A percentile compares a stretch with the other conserved stretches of the same genome.
Evolutionary conservation across 2,329 filamentous ascomycete species (phyloP).

Genomic region (Cadophora sp.): DNA sequence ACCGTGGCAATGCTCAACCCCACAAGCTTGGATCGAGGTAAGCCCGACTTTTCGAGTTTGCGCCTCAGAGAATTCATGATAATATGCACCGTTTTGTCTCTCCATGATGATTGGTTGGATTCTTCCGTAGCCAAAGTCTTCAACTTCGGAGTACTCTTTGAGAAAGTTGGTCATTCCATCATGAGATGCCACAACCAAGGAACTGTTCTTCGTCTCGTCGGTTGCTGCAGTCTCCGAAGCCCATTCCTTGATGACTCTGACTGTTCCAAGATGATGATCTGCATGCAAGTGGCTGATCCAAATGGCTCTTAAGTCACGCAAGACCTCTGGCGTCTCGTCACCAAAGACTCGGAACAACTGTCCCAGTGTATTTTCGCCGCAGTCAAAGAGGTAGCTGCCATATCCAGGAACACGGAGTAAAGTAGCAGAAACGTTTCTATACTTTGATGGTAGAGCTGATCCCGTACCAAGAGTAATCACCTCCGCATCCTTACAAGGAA

Average conservation of each 20-base stretch:
- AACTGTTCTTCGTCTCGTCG: constrained; percentile 46
- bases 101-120: constrained; percentile 37
- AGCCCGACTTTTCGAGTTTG: constrained; percentile 64
- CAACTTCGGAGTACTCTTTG: constrained; percentile 77
- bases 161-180: constrained; percentile 77
- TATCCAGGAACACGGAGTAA: constrained; percentile 82
- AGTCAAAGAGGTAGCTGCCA: constrained; percentile 91
- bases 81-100: constrained; percentile 22
- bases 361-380: constrained; percentile 89
- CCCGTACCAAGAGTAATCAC: constrained; percentile 90
- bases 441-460: constrained; percentile 87
- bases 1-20: constrained; percentile 80
- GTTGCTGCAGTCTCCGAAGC: constrained; percentile 57
- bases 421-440: constrained; percentile 93
- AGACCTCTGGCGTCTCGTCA: constrained; percentile 69
- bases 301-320: constrained; percentile 80
- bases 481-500: constrained; percentile 79
- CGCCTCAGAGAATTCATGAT: constrained; percentile 46
- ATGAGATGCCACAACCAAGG: constrained; percentile 73
- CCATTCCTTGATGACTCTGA: constrained; percentile 85
- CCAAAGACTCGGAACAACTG: constrained; percentile 80
- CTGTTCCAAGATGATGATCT: constrained; percentile 90
- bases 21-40: constrained; percentile 67
- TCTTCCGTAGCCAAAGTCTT: constrained; percentile 75
- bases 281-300: constrained; percentile 97